Evolutionary conservation across 768 basidiomycete species (phyloP).

Genomic region (Russula brevipes): DNA sequence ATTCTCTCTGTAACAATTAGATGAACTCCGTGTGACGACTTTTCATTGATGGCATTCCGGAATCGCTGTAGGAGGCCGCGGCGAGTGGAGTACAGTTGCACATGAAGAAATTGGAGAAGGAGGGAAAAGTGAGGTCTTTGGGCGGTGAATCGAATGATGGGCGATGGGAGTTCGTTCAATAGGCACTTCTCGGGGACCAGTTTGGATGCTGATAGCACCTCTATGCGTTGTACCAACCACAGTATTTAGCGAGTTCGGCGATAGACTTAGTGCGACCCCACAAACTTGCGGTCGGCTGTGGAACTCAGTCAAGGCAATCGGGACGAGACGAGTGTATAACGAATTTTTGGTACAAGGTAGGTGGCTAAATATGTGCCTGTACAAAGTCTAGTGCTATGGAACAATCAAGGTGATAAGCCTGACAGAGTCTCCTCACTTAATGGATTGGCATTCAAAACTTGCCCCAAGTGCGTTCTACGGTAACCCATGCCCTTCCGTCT

Average conservation of each 20-base stretch:
- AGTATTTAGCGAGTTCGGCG: too few relatives aligned
- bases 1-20: constrained; percentile 61
- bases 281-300: too few relatives aligned
- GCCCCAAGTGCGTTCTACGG: constrained; percentile 8
- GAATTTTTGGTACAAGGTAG: background rate
- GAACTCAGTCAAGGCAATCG: too few relatives aligned
- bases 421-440: background rate
- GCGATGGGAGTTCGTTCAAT: constrained; percentile 40
- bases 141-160: constrained; percentile 50
- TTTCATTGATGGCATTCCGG: constrained; percentile 51
- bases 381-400: background rate
- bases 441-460: background rate
- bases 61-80: constrained; percentile 66
- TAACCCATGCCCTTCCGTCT: constrained; percentile 17
- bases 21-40: background rate
- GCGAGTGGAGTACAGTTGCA: constrained; percentile 65
- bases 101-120: constrained; percentile 63
- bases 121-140: constrained; percentile 49
- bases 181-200: background rate
- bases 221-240: too few relatives aligned
- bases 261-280: too few relatives aligned
- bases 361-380: background rate
- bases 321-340: too few relatives aligned
- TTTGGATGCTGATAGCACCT: background rate
- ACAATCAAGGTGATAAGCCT: background rate